These are phyloP conservation scores for Entophlyctis helioformis DNA, from an alignment of 192 early-diverging fungal genomes.

Conservation along the genomic window DNA sequence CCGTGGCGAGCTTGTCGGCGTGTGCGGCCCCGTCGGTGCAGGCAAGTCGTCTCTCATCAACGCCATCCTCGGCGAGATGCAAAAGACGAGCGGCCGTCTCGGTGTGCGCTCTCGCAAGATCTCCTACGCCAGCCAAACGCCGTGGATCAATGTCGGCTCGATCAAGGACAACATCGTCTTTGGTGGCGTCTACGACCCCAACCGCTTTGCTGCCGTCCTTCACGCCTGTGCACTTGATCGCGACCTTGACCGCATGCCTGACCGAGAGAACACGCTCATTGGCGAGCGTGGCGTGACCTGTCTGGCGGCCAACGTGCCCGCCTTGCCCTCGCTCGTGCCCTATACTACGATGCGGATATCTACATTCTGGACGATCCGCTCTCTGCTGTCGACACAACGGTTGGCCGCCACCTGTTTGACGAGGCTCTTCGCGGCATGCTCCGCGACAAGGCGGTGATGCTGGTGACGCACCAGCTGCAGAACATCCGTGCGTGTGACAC, in stretches of 20 bases:
- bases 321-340: slow-evolving; percentile 29
- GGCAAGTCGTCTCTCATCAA: slow-evolving; percentile 29
- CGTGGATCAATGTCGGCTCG: slow-evolving; percentile 26
- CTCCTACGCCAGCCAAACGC: slow-evolving; percentile 28
- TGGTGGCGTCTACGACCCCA: slow-evolving; percentile 15
- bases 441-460: slow-evolving; percentile 18
- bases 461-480: slow-evolving; percentile 39
- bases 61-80: slow-evolving; percentile 36
- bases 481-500: slow-evolving; percentile 18
- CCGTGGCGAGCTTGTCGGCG: slow-evolving; percentile 19
- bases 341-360: slow-evolving; percentile 30
- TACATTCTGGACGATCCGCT: slow-evolving; percentile 36
- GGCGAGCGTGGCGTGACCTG: slow-evolving; percentile 31
- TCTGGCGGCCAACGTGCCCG: slow-evolving; percentile 36
- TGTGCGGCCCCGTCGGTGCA: slow-evolving; percentile 32
- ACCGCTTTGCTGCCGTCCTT: slow-evolving; percentile 22
- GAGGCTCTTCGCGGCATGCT: slow-evolving; percentile 23
- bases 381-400: slow-evolving; percentile 33
- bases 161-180: slow-evolving; percentile 35
- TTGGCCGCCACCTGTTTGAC: slow-evolving; percentile 31
- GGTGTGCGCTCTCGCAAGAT: slow-evolving; percentile 8
- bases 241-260: slow-evolving; percentile 18
- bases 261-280: slow-evolving; percentile 23
- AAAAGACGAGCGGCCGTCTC: not conserved
- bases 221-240: slow-evolving; percentile 24